These are phyloP conservation scores for Ceratobasidium papillatum DNA, from an alignment of 1,284 basidiomycete genomes.

Conservation along the genomic window DNA sequence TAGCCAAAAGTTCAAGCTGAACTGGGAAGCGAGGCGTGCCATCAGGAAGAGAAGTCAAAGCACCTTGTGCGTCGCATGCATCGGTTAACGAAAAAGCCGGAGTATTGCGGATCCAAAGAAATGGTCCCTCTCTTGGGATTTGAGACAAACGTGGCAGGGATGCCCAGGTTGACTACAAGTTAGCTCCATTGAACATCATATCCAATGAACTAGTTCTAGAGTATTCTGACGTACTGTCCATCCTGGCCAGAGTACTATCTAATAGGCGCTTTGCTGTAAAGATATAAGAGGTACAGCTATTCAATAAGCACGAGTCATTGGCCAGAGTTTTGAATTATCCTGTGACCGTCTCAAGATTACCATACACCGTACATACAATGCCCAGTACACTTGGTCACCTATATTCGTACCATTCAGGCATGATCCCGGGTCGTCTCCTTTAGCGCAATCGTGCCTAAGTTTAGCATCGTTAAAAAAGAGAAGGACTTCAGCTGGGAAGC, in stretches of 20 bases:
- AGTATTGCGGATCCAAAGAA: not conserved
- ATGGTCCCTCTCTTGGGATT: not conserved
- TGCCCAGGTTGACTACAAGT: too few relatives aligned
- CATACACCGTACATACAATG: not conserved
- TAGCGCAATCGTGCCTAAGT: slow-evolving; percentile 70
- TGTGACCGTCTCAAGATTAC: not conserved
- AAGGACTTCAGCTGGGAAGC: slow-evolving; percentile 79
- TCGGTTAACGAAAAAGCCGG: not conserved
- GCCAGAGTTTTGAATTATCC: not conserved
- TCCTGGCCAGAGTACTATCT: too few relatives aligned
- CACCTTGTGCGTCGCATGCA: slow-evolving; percentile 9
- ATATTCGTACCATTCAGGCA: not conserved
- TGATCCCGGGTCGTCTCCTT: slow-evolving; percentile 22
- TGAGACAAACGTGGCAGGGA: too few relatives aligned
- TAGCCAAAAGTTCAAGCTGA: not conserved
- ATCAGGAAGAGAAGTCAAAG: slow-evolving; percentile 28
- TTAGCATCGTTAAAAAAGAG: slow-evolving; percentile 83
- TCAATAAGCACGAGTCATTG: not conserved
- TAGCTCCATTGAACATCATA: too few relatives aligned
- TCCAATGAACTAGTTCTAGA: too few relatives aligned
- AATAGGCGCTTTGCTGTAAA: too few relatives aligned
- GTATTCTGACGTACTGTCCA: too few relatives aligned
- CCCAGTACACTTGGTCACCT: too few relatives aligned
- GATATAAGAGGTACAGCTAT: too few relatives aligned
- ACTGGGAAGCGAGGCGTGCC: not conserved